Evolutionary conservation across 768 basidiomycete species (phyloP), one percentile per base, ranked within the genome.

Genomic region (Boletus vinaceobasis): DNA sequence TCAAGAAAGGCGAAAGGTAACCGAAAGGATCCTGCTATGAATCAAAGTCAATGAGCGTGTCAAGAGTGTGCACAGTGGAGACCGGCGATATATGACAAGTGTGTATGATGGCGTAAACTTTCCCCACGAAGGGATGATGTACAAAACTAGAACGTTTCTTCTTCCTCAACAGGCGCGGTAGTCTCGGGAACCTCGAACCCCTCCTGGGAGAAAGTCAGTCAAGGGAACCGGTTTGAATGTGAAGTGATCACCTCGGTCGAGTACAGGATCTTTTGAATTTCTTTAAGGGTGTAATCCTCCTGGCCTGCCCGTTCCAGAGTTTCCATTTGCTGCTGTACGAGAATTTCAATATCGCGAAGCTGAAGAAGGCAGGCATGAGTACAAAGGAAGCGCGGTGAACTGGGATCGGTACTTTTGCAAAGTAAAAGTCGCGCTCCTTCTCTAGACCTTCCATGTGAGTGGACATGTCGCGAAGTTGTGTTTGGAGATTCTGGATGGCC

Each of bases 391-490:
- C 39, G 40, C 38, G 38, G 48, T 9, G 43, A 55, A 48, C 27
- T 44, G 31, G 56, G 38, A 17, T 9, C 2, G 79, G 44, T 61
- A 96, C 95, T 84, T 98, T 99, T 65, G 89, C 86, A 72, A 98
- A 99, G 74, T 99, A 99, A 72, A 99, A 98, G 71, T 98, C 95
- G 43, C 95, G 77, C 74, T 99, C 97, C 77, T 94, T 98, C 78
- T 98, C 94, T 37, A 98, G 75, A 1, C 91, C 90, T 67, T 95
- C 93, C 60, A 97, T 75, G 65, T 92, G 88, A 0, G 76, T 70
- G 35, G 83, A 82, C 76, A 97, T 78, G 58, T 98, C 97, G 58
- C 83, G 80, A 52, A 97, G 76, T 71, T 98, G 92, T 1, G 75
- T 73, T 58, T 88, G 89, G 52, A 96, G 73, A 39, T 77, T 77